Evolutionary conservation across 140 eudicot genomes (phyloP).

Genomic region (Ambrosia hybrid): DNA sequence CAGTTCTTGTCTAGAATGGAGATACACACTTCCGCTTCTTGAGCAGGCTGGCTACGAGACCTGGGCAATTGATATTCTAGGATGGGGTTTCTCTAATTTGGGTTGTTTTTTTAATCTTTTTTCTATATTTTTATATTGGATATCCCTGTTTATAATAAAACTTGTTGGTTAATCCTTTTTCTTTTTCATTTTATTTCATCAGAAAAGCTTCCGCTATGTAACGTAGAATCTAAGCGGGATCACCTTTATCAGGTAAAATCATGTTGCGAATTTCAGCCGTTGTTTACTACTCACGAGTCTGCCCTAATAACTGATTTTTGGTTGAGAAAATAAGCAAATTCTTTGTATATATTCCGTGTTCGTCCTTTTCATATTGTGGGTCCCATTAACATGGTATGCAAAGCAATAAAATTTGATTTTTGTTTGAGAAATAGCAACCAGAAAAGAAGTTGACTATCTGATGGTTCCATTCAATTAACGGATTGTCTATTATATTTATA

Average conservation of each 20-base stretch:
- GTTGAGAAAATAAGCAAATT: no score
- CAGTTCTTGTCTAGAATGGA: constrained; percentile 99
- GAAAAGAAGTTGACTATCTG: background rate
- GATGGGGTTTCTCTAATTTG: constrained; percentile 96
- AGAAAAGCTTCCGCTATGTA: constrained; percentile 78
- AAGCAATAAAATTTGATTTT: no score
- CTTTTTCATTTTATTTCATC: background rate
- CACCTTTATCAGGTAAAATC: constrained; percentile 81
- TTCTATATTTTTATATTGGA: background rate
- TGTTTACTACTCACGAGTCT: constrained; percentile 8
- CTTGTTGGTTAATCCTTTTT: constrained; percentile 13
- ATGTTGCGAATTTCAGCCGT: background rate
- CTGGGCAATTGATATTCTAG: constrained; percentile 92
- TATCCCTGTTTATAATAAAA: background rate
- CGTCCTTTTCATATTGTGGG: no score
- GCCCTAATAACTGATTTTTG: background rate
- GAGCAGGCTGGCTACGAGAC: constrained; percentile 83
- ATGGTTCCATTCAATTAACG: background rate
- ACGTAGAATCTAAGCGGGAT: constrained; percentile 85
- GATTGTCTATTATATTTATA: background rate
- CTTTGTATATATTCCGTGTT: no score
- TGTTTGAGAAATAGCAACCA: no score
- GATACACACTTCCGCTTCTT: constrained; percentile 78
- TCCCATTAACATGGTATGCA: no score
- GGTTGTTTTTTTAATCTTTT: constrained; percentile 40